phyloP scores from a whole-genome alignment of 805 yeast genomes.

The Crinitomyces ghanaensis region DNA sequence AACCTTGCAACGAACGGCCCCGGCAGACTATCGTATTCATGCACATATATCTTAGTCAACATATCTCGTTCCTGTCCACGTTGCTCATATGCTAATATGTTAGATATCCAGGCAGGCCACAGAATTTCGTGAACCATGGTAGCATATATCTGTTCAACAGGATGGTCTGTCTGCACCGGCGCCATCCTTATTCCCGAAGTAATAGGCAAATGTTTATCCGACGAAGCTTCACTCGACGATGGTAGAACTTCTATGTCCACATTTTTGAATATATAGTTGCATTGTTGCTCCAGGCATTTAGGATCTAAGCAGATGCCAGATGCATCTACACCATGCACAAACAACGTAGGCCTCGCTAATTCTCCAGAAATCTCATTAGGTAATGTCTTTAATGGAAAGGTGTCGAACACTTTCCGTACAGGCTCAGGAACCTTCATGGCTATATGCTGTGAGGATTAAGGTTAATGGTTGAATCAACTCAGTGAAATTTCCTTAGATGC shows the following conservation, averaged over 20 bases:
- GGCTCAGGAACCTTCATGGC: constrained; percentile 23
- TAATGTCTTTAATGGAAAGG: constrained; percentile 24
- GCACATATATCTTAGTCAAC: too few relatives aligned
- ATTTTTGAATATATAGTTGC: constrained; percentile 11
- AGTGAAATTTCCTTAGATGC: too few relatives aligned
- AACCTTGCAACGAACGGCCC: constrained; percentile 2
- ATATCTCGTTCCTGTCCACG: constrained; percentile 5
- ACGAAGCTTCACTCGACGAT: constrained; percentile 7
- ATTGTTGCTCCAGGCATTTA: constrained; percentile 16
- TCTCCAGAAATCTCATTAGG: too few relatives aligned
- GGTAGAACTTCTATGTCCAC: constrained; percentile 2
- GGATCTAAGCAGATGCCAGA: constrained; percentile 22
- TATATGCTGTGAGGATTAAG: too few relatives aligned
- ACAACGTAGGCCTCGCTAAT: too few relatives aligned
- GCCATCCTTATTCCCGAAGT: constrained; percentile 3
- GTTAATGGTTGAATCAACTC: too few relatives aligned
- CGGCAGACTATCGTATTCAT: constrained; percentile 8
- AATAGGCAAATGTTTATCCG: constrained; percentile 12
- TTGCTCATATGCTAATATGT: constrained; percentile 8
- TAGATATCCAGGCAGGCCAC: constrained; percentile 14
- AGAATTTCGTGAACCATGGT: constrained; percentile 11
- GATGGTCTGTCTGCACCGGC: neutral
- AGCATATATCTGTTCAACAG: constrained; percentile 6
- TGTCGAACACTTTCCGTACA: constrained; percentile 22
- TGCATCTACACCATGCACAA: constrained; percentile 16